Evolutionary conservation across 805 yeast species (phyloP).

Genomic region (Candida montana): DNA sequence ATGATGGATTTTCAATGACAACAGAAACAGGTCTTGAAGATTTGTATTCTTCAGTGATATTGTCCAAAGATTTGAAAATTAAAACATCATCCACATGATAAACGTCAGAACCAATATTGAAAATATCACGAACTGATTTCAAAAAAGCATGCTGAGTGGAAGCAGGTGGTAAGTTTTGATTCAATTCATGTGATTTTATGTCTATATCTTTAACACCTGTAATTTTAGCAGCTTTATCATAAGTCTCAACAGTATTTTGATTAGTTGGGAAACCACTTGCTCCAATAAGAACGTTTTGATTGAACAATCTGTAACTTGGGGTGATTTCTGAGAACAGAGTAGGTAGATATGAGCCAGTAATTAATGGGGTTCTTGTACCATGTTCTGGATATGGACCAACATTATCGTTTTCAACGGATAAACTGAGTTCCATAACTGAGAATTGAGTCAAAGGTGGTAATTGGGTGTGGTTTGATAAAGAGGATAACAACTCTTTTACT

Average conservation of each 20-base stretch:
- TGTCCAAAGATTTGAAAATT: slow-evolving; percentile 50
- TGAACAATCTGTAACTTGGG: slow-evolving; percentile 53
- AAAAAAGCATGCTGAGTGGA: slow-evolving; percentile 44
- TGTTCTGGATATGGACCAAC: slow-evolving; percentile 37
- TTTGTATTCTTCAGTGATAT: slow-evolving; percentile 24
- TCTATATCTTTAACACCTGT: slow-evolving; percentile 47
- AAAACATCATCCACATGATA: slow-evolving; percentile 52
- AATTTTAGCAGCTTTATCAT: slow-evolving; percentile 16
- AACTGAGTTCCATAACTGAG: slow-evolving; percentile 58
- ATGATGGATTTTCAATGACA: slow-evolving; percentile 40
- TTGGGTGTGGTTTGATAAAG: slow-evolving; percentile 40
- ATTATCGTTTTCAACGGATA: slow-evolving; percentile 55
- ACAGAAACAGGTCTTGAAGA: slow-evolving; percentile 41
- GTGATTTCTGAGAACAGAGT: slow-evolving; percentile 54
- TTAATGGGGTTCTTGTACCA: slow-evolving; percentile 49
- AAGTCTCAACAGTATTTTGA: neutral
- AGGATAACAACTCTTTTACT: slow-evolving; percentile 36
- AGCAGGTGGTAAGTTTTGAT: slow-evolving; percentile 21
- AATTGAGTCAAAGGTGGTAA: slow-evolving; percentile 42
- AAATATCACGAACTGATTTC: slow-evolving; percentile 54
- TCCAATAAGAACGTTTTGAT: slow-evolving; percentile 45
- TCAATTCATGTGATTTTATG: slow-evolving; percentile 22
- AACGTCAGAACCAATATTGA: slow-evolving; percentile 54
- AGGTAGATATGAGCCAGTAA: slow-evolving; percentile 60
- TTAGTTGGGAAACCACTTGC: slow-evolving; percentile 40